Percentiles rank a stretch among this genome's conserved stretches.
Conservation (phyloP, 371 early-diverging fungal genomes). For the Syncephalastrum contaminatum region DNA sequence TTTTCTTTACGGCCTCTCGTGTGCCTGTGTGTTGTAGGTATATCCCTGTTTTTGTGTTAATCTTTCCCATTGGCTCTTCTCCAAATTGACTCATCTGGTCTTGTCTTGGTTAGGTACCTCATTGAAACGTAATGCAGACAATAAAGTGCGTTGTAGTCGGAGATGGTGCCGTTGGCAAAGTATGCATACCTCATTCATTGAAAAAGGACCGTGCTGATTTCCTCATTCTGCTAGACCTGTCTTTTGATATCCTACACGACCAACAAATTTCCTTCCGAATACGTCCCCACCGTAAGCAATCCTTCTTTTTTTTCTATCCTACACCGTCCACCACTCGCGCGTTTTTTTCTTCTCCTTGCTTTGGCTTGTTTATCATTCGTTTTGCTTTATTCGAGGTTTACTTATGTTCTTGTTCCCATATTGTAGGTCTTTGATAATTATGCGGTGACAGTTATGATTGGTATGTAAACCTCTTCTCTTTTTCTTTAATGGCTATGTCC, state of each 20-base stretch:
- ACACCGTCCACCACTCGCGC: no score
- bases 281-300: constrained; percentile 88
- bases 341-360: no score
- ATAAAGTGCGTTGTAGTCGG: constrained; percentile 97
- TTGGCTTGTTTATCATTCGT: no score
- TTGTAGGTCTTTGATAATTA: constrained; percentile 96
- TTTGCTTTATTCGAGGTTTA: not conserved
- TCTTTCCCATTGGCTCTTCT: no score
- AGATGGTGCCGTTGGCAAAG: constrained; percentile 98
- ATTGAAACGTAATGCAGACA: constrained; percentile 63
- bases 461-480: constrained; percentile 27
- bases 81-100: no score
- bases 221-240: constrained; percentile 71
- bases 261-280: constrained; percentile 98
- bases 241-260: constrained; percentile 97
- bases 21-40: no score
- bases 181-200: constrained; percentile 25
- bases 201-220: not conserved
- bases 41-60: no score
- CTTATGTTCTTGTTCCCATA: constrained; percentile 2
- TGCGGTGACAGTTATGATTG: constrained; percentile 98
- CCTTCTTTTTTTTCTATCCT: no score
- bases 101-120: no score
- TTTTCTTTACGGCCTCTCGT: no score
- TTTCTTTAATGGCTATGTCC: not conserved